A percentile compares a stretch with the other conserved stretches of the same genome.
phyloP scores from a whole-genome alignment of 495 filamentous ascomycete genomes.

The Clohesyomyces aquaticus region DNA sequence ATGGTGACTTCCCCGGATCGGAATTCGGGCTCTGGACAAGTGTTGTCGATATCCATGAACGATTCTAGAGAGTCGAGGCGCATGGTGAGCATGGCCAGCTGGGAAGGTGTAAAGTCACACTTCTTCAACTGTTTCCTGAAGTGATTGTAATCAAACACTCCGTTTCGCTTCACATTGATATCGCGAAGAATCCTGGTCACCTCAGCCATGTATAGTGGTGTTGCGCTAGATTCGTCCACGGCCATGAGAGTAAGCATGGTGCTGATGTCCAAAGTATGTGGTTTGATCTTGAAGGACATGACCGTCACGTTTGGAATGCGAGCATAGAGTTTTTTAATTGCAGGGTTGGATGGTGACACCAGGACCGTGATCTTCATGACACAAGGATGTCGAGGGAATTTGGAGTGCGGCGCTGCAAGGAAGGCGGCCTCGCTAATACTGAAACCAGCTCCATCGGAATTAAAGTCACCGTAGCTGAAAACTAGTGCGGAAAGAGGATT shows the following conservation, averaged over 20 bases:
- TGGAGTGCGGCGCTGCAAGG: slow-evolving; percentile 7
- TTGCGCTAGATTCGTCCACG: slow-evolving; percentile 9
- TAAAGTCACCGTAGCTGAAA: slow-evolving; percentile 24
- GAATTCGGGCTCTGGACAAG: slow-evolving; percentile 1
- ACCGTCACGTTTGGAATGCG: slow-evolving; percentile 50
- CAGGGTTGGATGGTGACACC: slow-evolving; percentile 21
- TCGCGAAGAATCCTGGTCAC: slow-evolving; percentile 23
- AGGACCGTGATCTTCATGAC: slow-evolving; percentile 21
- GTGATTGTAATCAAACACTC: slow-evolving; percentile 44
- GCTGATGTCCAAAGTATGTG: slow-evolving; percentile 16
- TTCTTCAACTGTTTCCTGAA: slow-evolving; percentile 61
- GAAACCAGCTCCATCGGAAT: slow-evolving; percentile 17
- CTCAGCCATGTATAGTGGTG: slow-evolving; percentile 24
- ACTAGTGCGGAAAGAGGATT: slow-evolving; percentile 28
- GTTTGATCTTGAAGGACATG: slow-evolving; percentile 21
- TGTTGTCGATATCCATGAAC: slow-evolving; percentile 58
- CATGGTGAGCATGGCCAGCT: slow-evolving; percentile 64
- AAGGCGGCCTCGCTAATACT: slow-evolving; percentile 33
- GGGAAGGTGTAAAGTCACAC: slow-evolving; percentile 62
- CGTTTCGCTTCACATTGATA: slow-evolving; percentile 12
- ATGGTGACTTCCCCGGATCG: slow-evolving; percentile 67
- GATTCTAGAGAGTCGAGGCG: slow-evolving; percentile 45
- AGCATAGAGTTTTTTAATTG: slow-evolving; percentile 39
- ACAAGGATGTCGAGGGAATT: slow-evolving; percentile 5
- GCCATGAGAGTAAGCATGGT: slow-evolving; percentile 31